These are phyloP conservation scores for Ceratocystis ficicola DNA, from an alignment of 2,329 filamentous ascomycete species.

Conservation along the genomic window DNA sequence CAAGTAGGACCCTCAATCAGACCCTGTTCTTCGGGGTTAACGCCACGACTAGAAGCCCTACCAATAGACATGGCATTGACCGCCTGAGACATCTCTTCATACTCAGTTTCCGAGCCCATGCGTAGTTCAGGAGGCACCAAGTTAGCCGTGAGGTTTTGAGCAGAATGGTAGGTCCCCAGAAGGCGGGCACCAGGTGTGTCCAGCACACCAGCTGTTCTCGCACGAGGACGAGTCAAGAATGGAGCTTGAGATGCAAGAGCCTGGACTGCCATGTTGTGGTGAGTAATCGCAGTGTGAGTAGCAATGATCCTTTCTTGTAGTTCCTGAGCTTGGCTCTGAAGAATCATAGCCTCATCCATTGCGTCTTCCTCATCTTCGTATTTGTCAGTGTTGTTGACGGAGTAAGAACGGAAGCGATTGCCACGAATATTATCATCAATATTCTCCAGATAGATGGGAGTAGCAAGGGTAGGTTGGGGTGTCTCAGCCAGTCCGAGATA, in stretches of 20 bases:
- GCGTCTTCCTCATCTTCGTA: conserved; percentile 84
- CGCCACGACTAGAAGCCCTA: conserved; percentile 51
- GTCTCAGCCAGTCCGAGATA: conserved; percentile 93
- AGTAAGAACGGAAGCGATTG: conserved; percentile 91
- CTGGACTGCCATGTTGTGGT: conserved; percentile 86
- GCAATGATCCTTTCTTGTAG: conserved; percentile 51
- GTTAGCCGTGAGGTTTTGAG: conserved; percentile 56
- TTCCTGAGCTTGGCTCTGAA: conserved; percentile 47
- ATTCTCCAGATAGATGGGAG: conserved; percentile 58
- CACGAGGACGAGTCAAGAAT: conserved; percentile 62
- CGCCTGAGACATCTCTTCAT: conserved; percentile 66
- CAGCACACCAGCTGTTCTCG: conserved; percentile 80
- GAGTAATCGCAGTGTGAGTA: conserved; percentile 62
- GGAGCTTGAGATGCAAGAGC: conserved; percentile 79
- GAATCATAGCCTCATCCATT: conserved; percentile 43
- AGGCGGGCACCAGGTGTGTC: conserved; percentile 60
- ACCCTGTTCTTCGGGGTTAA: conserved; percentile 63
- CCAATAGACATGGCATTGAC: conserved; percentile 69
- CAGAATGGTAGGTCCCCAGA: conserved; percentile 58
- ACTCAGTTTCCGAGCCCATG: conserved; percentile 62
- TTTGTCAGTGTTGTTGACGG: conserved; percentile 95
- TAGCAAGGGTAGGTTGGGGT: conserved; percentile 67
- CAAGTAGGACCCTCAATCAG: conserved; percentile 74
- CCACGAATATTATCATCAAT: conserved; percentile 64
- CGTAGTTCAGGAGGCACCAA: conserved; percentile 65